Base-by-base conservation (phyloP, 108 stramenopile species). In the Fistulifera pelliculosa region DNA sequence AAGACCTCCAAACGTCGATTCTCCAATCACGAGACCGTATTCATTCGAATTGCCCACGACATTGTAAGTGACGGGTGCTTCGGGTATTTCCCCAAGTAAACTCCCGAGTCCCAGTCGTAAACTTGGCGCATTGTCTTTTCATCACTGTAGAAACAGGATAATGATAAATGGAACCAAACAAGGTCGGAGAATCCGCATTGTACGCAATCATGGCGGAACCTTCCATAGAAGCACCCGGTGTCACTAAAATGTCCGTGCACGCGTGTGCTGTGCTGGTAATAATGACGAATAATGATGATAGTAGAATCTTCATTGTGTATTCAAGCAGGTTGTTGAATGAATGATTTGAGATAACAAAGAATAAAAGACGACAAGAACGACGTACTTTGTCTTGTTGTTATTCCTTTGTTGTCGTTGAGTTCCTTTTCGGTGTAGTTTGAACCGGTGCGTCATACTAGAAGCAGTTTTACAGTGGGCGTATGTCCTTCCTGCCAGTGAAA, bases 1-100 rank as follows among this genome's bases (percentile, higher is more conserved):
- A n/a, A 80, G 41, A 2, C 86, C 86, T 26, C 86, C 86, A 70
- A 76, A 83, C 16, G 86, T 87, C 11, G 86, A 77, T 69, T 87
- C 86, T 11, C 76, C 81, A 66, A 87, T 87, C 40, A 67, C 68
- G 12, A 87, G 22, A 7, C 86, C 86, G 17, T 62, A 54, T 54
- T 87, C 80, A 62, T 87, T 87, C 19, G 56, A 52, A 52, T 87
- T 87, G 1, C 80, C 80, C 24, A 87, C 61, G 17, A 87, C 86
- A 54, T 87, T 82, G 52, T 70, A 75, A n/a, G 86, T 87, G 35
- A 49, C 44, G 2, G 40, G 48, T 1, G 61, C 60, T 60, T 83
- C 74, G 12, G 44, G 44, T 19, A 87, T 87, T 12, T 61, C 52
- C 41, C 86, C 5, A 82, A 47, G 49, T 67, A 71, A 28, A 65